Base-by-base conservation (phyloP, 129 eudicot genomes). In the Saussurea involucrata region DNA sequence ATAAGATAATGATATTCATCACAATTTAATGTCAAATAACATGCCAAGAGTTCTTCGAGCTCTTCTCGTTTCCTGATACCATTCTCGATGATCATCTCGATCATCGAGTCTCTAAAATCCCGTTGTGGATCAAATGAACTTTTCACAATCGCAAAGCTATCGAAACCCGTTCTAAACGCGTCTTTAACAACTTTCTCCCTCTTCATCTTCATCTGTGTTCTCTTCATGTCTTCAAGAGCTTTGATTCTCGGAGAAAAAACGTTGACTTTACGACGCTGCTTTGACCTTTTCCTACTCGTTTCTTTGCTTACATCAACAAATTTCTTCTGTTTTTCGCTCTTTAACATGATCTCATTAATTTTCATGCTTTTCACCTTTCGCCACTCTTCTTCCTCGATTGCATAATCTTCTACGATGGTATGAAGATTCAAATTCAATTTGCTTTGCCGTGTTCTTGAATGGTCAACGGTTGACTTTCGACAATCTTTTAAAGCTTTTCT, bases 51-150 rank as follows among this genome's bases (percentile, higher is more conserved):
- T 31, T 93, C 92, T 74, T 93, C 95, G 8, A 93, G 91, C 63
- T 90, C 92, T 15, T 85, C 85, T 24, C 89, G 80, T 55, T 46
- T 63, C 68, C 46, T 71, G 27, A 93, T 87, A 31, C 88, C 86
- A 15, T 87, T 85, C 83, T 83, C 88, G 27, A 66, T 78, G 72
- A 93, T 93, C 98, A 90, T 90, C 78, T 90, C 95, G 4, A 86
- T 65, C 98, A 93, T 93, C 2, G 98, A 93, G 27, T 88, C 85
- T 71, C 86, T 82, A 25, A 93, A 93, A 44, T 93, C 98, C 67
- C 28, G 24, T 3, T 76, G 80, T 5, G 98, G 98, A 31, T 93
- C 86, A 29, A 40, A 44, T 25, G 98, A 88, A n/a, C 85, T 85
- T 80, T 90, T 93, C 4, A 82, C 85, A 9, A 93, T 78, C 0